A percentile compares a stretch with the other conserved stretches of the same genome.
Conservation (phyloP, 2,329 filamentous ascomycete species). For the Didymella exigua region DNA sequence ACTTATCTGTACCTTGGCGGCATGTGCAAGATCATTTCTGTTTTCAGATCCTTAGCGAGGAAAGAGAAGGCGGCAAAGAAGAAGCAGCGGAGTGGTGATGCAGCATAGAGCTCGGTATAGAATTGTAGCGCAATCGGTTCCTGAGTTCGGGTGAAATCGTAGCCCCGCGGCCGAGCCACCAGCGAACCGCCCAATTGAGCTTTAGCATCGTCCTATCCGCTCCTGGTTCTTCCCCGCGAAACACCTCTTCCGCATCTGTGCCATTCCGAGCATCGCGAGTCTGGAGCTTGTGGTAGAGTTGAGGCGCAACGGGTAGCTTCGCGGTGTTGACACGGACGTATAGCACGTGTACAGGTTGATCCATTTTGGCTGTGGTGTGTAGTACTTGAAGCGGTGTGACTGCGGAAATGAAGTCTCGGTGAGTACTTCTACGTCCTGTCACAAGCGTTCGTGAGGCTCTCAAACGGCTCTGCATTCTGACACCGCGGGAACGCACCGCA, state of each 20-base stretch:
- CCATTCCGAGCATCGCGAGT: slow-evolving; percentile 10
- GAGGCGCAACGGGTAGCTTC: slow-evolving; percentile 7
- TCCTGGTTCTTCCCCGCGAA: slow-evolving; percentile 33
- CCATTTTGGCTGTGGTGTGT: not conserved
- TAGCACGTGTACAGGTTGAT: slow-evolving; percentile 3
- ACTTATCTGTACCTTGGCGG: slow-evolving; percentile 62
- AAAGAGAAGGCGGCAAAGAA: slow-evolving; percentile 43
- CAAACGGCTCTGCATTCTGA: slow-evolving; percentile 12
- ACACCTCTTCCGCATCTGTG: slow-evolving; percentile 15
- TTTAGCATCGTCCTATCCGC: slow-evolving; percentile 22
- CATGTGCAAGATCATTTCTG: slow-evolving; percentile 42
- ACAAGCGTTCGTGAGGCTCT: slow-evolving; percentile 8
- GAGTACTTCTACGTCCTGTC: not conserved
- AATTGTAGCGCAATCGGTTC: slow-evolving; percentile 17
- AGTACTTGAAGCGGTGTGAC: slow-evolving; percentile 5
- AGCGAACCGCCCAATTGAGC: slow-evolving; percentile 3
- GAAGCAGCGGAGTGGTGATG: slow-evolving; percentile 27
- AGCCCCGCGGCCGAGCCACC: slow-evolving; percentile 31
- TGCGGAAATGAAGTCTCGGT: not conserved
- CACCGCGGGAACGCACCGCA: slow-evolving; percentile 11
- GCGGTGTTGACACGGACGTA: not conserved
- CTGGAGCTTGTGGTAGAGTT: slow-evolving; percentile 21
- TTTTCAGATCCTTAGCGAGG: slow-evolving; percentile 42
- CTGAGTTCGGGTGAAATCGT: slow-evolving; percentile 33
- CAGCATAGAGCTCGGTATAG: slow-evolving; percentile 26